Evolutionary conservation across 305 asterid genomes (phyloP).

Genomic region (Fraxinus velutina): DNA sequence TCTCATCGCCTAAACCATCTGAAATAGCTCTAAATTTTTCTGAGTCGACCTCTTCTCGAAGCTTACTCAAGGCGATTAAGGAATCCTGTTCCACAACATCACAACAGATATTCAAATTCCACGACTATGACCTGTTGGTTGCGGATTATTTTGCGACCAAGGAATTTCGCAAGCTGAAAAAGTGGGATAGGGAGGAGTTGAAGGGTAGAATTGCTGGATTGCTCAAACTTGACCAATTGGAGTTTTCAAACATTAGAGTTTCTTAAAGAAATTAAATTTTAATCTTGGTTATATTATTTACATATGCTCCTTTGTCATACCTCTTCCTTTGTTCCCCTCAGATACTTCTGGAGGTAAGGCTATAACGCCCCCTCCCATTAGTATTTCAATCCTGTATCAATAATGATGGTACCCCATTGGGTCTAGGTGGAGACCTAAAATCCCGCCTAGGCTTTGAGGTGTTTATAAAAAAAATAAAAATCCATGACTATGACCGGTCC

Average conservation of each 20-base stretch:
- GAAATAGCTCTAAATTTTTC: slow-evolving; percentile 58
- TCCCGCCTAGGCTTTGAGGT: not conserved
- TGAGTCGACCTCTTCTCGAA: slow-evolving; percentile 79
- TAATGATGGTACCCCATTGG: not conserved
- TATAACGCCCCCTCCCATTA: not conserved
- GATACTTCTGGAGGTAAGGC: not conserved
- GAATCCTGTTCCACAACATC: slow-evolving; percentile 61
- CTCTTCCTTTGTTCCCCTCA: not conserved
- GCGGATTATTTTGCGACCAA: not conserved
- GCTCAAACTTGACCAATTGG: not conserved
- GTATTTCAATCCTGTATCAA: not conserved
- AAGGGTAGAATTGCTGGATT: not conserved
- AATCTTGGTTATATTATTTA: not conserved
- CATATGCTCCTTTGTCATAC: not conserved
- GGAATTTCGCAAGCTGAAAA: not conserved
- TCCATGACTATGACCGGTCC: not conserved
- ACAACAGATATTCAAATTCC: slow-evolving; percentile 11
- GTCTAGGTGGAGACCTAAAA: not conserved
- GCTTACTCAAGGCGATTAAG: slow-evolving; percentile 67
- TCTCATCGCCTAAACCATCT: slow-evolving; percentile 47
- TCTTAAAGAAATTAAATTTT: not conserved
- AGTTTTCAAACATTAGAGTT: not conserved
- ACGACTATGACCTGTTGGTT: slow-evolving; percentile 11
- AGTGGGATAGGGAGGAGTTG: not conserved
- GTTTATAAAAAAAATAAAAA: not conserved